phyloP scores from a whole-genome alignment of 345 rosid species.

The Aethionema arabicum region DNA sequence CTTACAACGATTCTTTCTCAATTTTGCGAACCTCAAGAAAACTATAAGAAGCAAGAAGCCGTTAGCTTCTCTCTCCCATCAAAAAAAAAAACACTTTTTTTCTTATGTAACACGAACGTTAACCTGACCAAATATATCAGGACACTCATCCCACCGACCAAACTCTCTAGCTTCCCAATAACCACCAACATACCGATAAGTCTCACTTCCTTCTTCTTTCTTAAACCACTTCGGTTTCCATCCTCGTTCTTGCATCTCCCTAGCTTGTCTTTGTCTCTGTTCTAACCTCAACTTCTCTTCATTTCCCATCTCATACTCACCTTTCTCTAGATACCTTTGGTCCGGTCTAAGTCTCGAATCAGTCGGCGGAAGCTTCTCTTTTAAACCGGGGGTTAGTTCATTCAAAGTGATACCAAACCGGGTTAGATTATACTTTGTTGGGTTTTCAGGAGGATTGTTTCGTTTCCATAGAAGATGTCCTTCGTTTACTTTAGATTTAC shows the following conservation, averaged over 20 bases:
- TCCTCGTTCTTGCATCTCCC: slow-evolving; percentile 87
- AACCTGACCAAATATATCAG: slow-evolving; percentile 79
- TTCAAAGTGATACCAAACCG: slow-evolving; percentile 44
- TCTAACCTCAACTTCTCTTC: slow-evolving; percentile 47
- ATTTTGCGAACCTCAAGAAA: too few relatives aligned
- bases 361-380: slow-evolving; percentile 51
- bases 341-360: slow-evolving; percentile 52
- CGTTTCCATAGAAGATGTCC: slow-evolving; percentile 42
- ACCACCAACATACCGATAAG: slow-evolving; percentile 62
- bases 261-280: slow-evolving; percentile 45
- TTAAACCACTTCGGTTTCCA: slow-evolving; percentile 92
- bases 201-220: slow-evolving; percentile 56
- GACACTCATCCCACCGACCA: slow-evolving; percentile 74
- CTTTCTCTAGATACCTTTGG: slow-evolving; percentile 45
- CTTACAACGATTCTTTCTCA: too few relatives aligned
- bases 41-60: too few relatives aligned
- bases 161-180: slow-evolving; percentile 77
- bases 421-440: slow-evolving; percentile 42
- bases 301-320: slow-evolving; percentile 44
- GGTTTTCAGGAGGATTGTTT: slow-evolving; percentile 30
- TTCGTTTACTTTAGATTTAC: slow-evolving; percentile 31
- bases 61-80: too few relatives aligned
- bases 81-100: too few relatives aligned
- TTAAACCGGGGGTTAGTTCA: slow-evolving; percentile 43
- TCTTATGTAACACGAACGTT: too few relatives aligned